phyloP scores from a whole-genome alignment of 805 yeast species.

The Saccharomycopsis fibuligera region DNA sequence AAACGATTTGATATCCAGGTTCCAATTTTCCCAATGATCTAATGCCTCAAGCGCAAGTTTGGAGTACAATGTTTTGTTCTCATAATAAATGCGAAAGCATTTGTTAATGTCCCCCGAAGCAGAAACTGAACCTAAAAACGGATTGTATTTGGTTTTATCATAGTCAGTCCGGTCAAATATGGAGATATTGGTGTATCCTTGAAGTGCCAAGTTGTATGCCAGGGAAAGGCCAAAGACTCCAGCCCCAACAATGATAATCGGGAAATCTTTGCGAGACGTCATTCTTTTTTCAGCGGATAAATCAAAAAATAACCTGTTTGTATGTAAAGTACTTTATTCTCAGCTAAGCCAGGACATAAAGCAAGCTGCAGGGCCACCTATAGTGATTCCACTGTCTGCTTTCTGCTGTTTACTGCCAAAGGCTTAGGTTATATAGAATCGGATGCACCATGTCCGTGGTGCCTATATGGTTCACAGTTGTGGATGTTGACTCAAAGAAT shows the following conservation, averaged over 20 bases:
- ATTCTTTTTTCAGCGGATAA: too few species aligned
- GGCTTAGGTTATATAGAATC: too few species aligned
- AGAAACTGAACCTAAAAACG: conserved; percentile 35
- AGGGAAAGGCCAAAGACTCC: conserved; percentile 51
- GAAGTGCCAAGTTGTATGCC: conserved; percentile 36
- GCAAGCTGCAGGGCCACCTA: too few species aligned
- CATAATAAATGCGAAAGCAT: conserved; percentile 34
- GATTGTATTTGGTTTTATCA: conserved; percentile 26
- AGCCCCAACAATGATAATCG: conserved; percentile 43
- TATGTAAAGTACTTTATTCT: too few species aligned
- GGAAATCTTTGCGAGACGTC: conserved; percentile 15
- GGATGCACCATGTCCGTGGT: too few species aligned
- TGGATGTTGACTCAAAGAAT: too few species aligned
- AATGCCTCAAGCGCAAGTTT: conserved; percentile 23
- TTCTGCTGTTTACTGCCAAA: too few species aligned
- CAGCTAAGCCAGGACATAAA: too few species aligned
- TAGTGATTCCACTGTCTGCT: too few species aligned
- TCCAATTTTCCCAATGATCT: conserved; percentile 24
- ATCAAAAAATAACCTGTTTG: too few species aligned
- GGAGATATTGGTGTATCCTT: conserved; percentile 33
- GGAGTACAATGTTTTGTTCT: conserved; percentile 31
- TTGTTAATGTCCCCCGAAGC: conserved; percentile 38
- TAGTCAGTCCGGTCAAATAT: conserved; percentile 34
- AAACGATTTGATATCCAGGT: conserved; percentile 15
- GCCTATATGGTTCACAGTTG: too few species aligned